A percentile compares a stretch with the other conserved stretches of the same genome.
Evolutionary conservation across 2,329 filamentous ascomycete species (phyloP).

Genomic region (Colletotrichum sublineola): DNA sequence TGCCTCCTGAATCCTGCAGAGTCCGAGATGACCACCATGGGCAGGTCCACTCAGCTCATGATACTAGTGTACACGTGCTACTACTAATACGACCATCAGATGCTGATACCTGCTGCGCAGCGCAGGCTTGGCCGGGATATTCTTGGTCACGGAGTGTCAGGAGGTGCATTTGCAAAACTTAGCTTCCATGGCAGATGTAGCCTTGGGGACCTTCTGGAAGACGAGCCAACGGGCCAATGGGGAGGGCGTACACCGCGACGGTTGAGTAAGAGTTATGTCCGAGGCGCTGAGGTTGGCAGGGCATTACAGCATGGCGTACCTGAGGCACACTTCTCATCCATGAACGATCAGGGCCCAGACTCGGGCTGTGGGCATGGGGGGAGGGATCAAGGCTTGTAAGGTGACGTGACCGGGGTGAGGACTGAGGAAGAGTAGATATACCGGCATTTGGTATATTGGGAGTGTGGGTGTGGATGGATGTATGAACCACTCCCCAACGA

Average conservation of each 20-base stretch:
- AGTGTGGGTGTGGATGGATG: background rate
- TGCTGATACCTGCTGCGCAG: no score
- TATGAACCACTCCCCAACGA: background rate
- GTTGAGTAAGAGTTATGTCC: background rate
- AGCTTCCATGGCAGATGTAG: background rate
- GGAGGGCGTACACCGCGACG: background rate
- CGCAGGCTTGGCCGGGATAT: background rate
- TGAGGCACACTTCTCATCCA: background rate
- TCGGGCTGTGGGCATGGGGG: background rate
- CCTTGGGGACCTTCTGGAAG: background rate
- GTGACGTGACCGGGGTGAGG: background rate
- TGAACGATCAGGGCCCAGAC: background rate
- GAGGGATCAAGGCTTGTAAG: background rate
- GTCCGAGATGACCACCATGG: no score
- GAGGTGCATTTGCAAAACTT: background rate
- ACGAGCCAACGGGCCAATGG: background rate
- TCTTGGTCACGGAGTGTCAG: slow-evolving; percentile 29
- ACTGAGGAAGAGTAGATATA: background rate
- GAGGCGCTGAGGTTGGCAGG: background rate
- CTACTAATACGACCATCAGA: no score
- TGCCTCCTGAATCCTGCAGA: no score
- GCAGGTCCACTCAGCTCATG: no score
- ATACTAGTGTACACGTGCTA: no score
- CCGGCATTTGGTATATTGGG: background rate
- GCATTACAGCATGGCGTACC: background rate